A percentile compares a stretch with the other conserved stretches of the same genome.
Evolutionary conservation across 1,284 basidiomycete genomes (phyloP).

Genomic region (Cryptococcus wingfieldii): DNA sequence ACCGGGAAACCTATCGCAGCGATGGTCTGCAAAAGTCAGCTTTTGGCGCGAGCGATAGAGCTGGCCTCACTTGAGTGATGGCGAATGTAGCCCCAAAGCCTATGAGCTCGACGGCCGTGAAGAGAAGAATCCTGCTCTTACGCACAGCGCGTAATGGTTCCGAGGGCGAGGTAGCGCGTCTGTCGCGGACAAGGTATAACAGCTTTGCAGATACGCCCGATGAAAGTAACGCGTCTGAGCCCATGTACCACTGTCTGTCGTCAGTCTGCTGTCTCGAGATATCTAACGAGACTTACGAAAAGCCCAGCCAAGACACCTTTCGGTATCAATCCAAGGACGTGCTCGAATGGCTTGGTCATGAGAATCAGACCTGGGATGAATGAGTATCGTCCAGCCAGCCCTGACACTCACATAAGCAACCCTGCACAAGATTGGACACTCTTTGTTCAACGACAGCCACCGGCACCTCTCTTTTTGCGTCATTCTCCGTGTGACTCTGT

Average conservation of each 20-base stretch:
- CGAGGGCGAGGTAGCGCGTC: constrained; percentile 56
- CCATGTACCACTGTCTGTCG: constrained; percentile 76
- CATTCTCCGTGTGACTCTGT: constrained; percentile 13
- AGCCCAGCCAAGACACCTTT: constrained; percentile 55
- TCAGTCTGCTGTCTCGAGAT: neutral
- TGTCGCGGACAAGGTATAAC: constrained; percentile 76
- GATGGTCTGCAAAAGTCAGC: constrained; percentile 60
- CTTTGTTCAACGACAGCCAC: constrained; percentile 82
- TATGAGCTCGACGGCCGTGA: constrained; percentile 71
- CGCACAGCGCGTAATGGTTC: constrained; percentile 73
- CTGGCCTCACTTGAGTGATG: constrained; percentile 62
- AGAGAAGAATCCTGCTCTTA: constrained; percentile 70
- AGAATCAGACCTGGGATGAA: constrained; percentile 54
- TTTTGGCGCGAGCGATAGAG: neutral
- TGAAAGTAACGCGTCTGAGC: constrained; percentile 70
- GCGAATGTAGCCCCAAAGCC: constrained; percentile 88
- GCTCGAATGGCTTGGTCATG: constrained; percentile 74
- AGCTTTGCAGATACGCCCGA: constrained; percentile 84
- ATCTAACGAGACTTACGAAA: constrained; percentile 51
- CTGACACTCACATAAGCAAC: constrained; percentile 60
- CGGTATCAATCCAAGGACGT: constrained; percentile 70
- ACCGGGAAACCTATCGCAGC: constrained; percentile 89
- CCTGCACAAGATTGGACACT: constrained; percentile 81
- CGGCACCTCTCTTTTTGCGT: constrained; percentile 58
- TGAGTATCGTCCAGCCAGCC: neutral